Percentiles rank a stretch among this genome's conserved stretches.
phyloP scores from a whole-genome alignment of 78 protist species.

The Isochrysis galbana region DNA sequence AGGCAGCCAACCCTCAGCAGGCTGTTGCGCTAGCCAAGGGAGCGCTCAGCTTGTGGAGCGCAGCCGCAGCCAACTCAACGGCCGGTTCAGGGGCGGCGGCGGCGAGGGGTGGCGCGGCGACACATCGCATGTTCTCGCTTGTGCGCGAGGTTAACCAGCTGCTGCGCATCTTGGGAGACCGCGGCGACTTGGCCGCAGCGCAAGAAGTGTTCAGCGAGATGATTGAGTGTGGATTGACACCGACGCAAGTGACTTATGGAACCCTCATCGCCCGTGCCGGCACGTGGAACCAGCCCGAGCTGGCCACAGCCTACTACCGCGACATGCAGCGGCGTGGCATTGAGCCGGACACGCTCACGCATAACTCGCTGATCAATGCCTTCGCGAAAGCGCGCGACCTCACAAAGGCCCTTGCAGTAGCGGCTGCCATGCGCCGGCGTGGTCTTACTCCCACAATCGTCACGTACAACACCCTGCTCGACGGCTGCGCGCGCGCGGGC shows the following conservation, averaged over 20 bases:
- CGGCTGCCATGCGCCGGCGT: background rate
- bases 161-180: background rate
- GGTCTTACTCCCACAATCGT: background rate
- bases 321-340: background rate
- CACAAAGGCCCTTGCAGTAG: background rate
- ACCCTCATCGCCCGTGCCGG: conserved; percentile 34
- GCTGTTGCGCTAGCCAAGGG: too few relatives aligned
- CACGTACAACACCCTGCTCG: conserved; percentile 3
- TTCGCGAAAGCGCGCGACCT: background rate
- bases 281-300: background rate
- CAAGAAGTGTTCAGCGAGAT: background rate
- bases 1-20: too few relatives aligned
- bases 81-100: too few relatives aligned
- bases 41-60: too few relatives aligned
- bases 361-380: conserved; percentile 16
- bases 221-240: background rate
- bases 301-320: background rate
- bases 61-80: too few relatives aligned
- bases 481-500: conserved; percentile 22
- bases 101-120: too few relatives aligned
- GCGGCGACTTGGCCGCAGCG: background rate
- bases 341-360: conserved; percentile 2
- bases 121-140: background rate
- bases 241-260: conserved; percentile 3
- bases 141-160: background rate